Percentiles rank a stretch among this genome's conserved stretches.
These are phyloP conservation scores for Jamesozyma rosinii DNA, from an alignment of 805 yeast genomes.

Conservation along the genomic window DNA sequence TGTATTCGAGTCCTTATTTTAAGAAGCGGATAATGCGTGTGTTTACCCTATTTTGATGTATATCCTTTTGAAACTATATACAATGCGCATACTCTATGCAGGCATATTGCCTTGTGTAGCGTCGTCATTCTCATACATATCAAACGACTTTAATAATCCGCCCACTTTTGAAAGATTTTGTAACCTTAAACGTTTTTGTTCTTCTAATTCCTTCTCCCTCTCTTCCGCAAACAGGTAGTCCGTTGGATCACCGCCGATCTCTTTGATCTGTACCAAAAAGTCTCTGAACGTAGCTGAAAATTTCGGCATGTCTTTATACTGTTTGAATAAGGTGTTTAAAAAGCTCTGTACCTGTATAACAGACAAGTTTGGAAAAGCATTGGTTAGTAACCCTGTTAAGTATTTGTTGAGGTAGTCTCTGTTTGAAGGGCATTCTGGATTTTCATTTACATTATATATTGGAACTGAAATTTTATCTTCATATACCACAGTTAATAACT, in stretches of 20 bases:
- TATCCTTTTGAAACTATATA: no score
- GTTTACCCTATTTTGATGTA: no score
- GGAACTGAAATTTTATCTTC: conserved; percentile 61
- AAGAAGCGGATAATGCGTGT: no score
- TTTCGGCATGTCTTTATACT: conserved; percentile 56
- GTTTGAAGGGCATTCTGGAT: conserved; percentile 71
- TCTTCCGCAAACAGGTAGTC: conserved; percentile 89
- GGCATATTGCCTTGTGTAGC: no score
- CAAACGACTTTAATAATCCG: conserved; percentile 83
- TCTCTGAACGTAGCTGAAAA: conserved; percentile 80
- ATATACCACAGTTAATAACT: conserved; percentile 67
- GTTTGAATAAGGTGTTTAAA: conserved; percentile 58
- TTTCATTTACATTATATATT: conserved; percentile 61
- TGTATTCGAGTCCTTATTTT: no score
- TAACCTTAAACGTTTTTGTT: conserved; percentile 53
- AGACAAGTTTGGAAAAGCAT: conserved; percentile 80
- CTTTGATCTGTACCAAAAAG: conserved; percentile 87
- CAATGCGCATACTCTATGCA: no score
- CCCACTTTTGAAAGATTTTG: conserved; percentile 76
- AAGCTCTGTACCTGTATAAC: conserved; percentile 70
- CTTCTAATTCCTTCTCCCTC: conserved; percentile 46
- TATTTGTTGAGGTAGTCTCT: conserved; percentile 64
- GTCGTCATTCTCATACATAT: conserved; percentile 20
- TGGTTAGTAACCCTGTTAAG: conserved; percentile 61
- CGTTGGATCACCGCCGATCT: conserved; percentile 86